Evolutionary conservation across 108 stramenopile species (phyloP).

Genomic region (Cyclotella cryptica): DNA sequence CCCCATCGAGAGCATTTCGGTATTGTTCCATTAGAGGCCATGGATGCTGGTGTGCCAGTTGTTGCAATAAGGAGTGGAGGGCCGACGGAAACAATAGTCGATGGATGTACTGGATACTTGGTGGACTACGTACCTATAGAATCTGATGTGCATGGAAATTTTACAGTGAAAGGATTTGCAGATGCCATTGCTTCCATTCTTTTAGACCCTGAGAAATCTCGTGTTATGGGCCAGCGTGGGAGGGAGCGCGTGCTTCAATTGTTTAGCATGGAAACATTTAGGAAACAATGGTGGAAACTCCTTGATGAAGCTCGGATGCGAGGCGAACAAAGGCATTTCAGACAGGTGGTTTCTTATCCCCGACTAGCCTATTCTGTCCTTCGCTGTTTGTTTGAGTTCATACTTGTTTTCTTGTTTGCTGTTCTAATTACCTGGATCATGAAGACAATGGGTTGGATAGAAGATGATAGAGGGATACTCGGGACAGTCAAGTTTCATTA

Average conservation of each 20-base stretch:
- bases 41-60: conserved; percentile 92
- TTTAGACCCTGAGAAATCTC: conserved; percentile 48
- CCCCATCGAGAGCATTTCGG: conserved; percentile 98
- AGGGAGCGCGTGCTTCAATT: conserved; percentile 62
- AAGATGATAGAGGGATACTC: conserved; percentile 8
- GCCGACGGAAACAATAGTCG: conserved; percentile 91
- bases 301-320: conserved; percentile 48
- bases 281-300: conserved; percentile 66
- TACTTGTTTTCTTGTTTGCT: conserved; percentile 30
- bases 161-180: conserved; percentile 74
- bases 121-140: conserved; percentile 46
- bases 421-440: conserved; percentile 27
- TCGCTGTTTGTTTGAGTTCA: conserved; percentile 31
- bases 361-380: conserved; percentile 23
- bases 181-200: conserved; percentile 65
- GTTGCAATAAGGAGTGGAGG: conserved; percentile 90
- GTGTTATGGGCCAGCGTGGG: conserved; percentile 71
- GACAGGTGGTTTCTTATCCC: conserved; percentile 27
- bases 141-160: conserved; percentile 1
- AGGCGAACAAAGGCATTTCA: conserved; percentile 43
- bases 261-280: conserved; percentile 77
- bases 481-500: conserved; percentile 8
- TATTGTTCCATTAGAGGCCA: conserved; percentile 99
- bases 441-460: conserved; percentile 12
- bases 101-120: conserved; percentile 91